Percentiles rank a stretch among this genome's conserved stretches.
Conservation (phyloP, 176 grass and related monocot genomes). For the maize (Zea mays) region Zm-B73-REFERENCE-NAM-5.0 NC_050096.1:108552001-108552500, state of each 20-base stretch:
- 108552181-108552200: not conserved
- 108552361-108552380: slow-evolving; percentile 4
- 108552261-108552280: not conserved
- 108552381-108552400: slow-evolving; percentile 2
- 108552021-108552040: not conserved
- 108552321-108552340: not conserved
- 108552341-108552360: not conserved
- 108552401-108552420: not conserved
- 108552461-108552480: no score
- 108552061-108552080: not conserved
- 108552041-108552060: not conserved
- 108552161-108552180: not conserved
- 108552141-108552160: not conserved
- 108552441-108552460: slow-evolving; percentile 11
- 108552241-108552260: not conserved
- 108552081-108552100: not conserved
- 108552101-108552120: not conserved
- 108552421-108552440: not conserved
- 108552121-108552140: not conserved
- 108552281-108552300: not conserved
- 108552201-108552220: not conserved
- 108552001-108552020: not conserved
- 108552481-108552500: no score
- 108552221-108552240: not conserved
- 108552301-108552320: not conserved